phyloP scores from a whole-genome alignment of 1,284 basidiomycete genomes.

The Sporisorium graminicola region DNA sequence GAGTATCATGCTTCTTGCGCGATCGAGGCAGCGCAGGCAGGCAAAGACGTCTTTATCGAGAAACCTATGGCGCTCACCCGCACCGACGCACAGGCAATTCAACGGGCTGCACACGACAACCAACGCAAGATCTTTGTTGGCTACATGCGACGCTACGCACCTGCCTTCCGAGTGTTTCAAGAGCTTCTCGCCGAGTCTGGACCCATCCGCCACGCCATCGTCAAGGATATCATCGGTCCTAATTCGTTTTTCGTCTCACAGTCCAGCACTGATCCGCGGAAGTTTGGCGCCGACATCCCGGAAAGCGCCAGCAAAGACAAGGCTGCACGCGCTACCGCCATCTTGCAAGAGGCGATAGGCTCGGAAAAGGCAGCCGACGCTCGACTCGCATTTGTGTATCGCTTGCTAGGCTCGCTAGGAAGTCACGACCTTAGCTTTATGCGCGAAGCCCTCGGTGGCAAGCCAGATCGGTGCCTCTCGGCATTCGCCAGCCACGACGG shows the following conservation, averaged over 20 bases:
- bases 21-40: slow-evolving; percentile 41
- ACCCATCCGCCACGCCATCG: slow-evolving; percentile 69
- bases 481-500: slow-evolving; percentile 50
- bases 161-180: slow-evolving; percentile 69
- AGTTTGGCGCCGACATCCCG: slow-evolving; percentile 64
- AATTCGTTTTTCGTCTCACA: slow-evolving; percentile 71
- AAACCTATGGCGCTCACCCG: slow-evolving; percentile 59
- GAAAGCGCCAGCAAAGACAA: slow-evolving; percentile 23
- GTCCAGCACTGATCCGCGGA: slow-evolving; percentile 66
- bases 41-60: slow-evolving; percentile 59
- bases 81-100: slow-evolving; percentile 39
- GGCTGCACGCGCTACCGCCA: slow-evolving; percentile 24
- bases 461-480: slow-evolving; percentile 36
- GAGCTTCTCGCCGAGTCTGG: slow-evolving; percentile 64
- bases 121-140: slow-evolving; percentile 68
- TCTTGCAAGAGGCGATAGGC: slow-evolving; percentile 55
- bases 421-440: slow-evolving; percentile 71
- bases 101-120: slow-evolving; percentile 28
- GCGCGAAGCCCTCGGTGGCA: slow-evolving; percentile 67
- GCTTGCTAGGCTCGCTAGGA: slow-evolving; percentile 68
- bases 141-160: slow-evolving; percentile 71
- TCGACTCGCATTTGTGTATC: slow-evolving; percentile 63
- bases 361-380: slow-evolving; percentile 36
- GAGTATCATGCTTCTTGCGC: slow-evolving; percentile 54
- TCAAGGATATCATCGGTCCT: slow-evolving; percentile 71